Base-by-base conservation (phyloP, 2,329 filamentous ascomycete species). In the Calonectria henricotiae region DNA sequence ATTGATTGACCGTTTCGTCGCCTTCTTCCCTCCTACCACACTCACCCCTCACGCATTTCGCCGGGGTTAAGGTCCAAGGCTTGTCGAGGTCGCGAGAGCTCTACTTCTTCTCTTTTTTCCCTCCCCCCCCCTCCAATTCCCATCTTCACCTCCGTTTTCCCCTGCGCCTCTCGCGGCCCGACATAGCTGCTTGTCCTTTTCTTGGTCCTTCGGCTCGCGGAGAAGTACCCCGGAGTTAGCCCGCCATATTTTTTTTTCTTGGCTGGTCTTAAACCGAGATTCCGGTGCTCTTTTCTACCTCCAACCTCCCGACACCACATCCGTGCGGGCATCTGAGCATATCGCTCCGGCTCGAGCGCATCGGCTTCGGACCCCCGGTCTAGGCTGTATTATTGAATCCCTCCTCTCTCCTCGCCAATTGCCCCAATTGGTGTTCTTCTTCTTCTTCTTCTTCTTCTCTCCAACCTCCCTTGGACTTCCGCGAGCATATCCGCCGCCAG, bases 71-170 rank as follows among this genome's bases (percentile, higher is more conserved):
- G 51, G 64, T 66, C 64, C 47, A 60, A 30, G 74, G 76, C 76
- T 76, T 75, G 76, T 78, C 76, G 72, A 77, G 75, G 76, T 77
- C 75, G 76, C 74, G 76, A 77, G 76, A 71, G 73, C 65, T 39
- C 47, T 58, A 51, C 49, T 60, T 46, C 51, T 55, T 60, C 62
- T 51, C 49, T 47, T 54, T 61, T 54, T 62, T 65, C 72, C 62
- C 67, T 62, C 64, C 72, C 62, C 67, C 67, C 47, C 47, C 32
- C 58, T 55, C 32, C 23, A 47, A 55, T 49, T 27, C 41, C 41
- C 37, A 46, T 68, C 62, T 25, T 27, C 54, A 47, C 61, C 44
- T 39, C 43, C 49, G 12, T 61, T 23, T 41, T 71, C 47, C 55
- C 51, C 51, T 67, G 37, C 55, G 62, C 60, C 64, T 73, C 76